Percentiles rank a stretch among this genome's conserved stretches.
Conservation (phyloP, 345 rosid species). For the Mallotus nudiflorus region DNA sequence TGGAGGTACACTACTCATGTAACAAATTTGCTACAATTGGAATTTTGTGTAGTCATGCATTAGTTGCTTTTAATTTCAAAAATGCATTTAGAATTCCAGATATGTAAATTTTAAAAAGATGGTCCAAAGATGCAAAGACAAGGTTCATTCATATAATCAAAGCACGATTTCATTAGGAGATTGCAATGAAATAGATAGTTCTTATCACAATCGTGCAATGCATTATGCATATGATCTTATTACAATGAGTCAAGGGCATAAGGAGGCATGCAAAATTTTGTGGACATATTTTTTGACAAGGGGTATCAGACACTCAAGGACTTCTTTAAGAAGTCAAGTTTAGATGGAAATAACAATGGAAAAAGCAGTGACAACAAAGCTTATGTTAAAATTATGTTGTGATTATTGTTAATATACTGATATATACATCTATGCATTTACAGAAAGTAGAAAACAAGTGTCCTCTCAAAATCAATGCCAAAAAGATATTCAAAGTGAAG, state of each 20-base stretch:
- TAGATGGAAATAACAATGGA: not conserved
- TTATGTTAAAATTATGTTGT: no score
- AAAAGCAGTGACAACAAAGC: no score
- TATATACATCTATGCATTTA: no score
- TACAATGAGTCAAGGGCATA: not conserved
- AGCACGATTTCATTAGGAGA: not conserved
- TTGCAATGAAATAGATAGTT: not conserved
- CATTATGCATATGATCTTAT: not conserved
- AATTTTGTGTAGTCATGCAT: not conserved
- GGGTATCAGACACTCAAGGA: not conserved
- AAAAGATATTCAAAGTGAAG: not conserved
- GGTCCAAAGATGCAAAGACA: not conserved
- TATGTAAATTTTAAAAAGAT: not conserved
- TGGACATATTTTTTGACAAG: not conserved
- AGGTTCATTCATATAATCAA: not conserved
- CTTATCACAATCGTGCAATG: not conserved
- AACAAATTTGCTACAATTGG: not conserved
- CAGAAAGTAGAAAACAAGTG: not conserved
- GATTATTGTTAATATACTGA: no score
- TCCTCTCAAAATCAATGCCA: not conserved
- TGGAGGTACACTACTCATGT: not conserved
- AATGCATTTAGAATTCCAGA: not conserved
- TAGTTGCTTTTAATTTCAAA: not conserved
- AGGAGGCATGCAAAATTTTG: not conserved
- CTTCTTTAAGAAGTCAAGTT: not conserved